A percentile compares a stretch with the other conserved stretches of the same genome.
Evolutionary conservation across 1,284 basidiomycete species (phyloP).

Genomic region (Spongispora temasekensis): DNA sequence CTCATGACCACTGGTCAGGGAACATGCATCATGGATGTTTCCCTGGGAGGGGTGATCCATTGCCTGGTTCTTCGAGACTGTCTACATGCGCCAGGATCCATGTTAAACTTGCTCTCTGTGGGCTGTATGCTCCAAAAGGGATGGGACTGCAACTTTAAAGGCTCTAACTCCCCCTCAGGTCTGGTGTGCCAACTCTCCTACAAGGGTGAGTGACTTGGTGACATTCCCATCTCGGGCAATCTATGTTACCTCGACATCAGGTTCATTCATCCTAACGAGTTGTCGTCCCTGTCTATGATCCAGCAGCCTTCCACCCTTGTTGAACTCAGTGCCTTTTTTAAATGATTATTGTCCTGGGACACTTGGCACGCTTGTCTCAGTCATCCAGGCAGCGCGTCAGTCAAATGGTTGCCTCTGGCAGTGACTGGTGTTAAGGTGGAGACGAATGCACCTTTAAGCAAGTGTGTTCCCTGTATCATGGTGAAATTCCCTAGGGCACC

Average conservation of each 20-base stretch:
- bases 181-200: background rate
- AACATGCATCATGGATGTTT: background rate
- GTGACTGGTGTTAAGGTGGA: background rate
- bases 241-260: background rate
- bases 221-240: background rate
- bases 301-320: background rate
- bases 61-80: background rate
- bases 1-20: background rate
- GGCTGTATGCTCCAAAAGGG: background rate
- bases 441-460: background rate
- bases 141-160: constrained; percentile 1
- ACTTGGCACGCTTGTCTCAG: background rate
- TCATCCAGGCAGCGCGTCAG: background rate
- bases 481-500: background rate
- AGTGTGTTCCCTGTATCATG: background rate
- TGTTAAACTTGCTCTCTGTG: background rate
- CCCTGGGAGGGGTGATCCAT: background rate
- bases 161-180: background rate
- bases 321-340: background rate
- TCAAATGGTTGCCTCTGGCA: background rate
- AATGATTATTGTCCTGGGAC: background rate
- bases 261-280: background rate
- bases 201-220: background rate
- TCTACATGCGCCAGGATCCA: background rate
- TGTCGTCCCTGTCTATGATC: background rate